These are phyloP conservation scores for Pelagophyceae sp. DNA, from an alignment of 352 stramenopile species.

Conservation along the genomic window DNA sequence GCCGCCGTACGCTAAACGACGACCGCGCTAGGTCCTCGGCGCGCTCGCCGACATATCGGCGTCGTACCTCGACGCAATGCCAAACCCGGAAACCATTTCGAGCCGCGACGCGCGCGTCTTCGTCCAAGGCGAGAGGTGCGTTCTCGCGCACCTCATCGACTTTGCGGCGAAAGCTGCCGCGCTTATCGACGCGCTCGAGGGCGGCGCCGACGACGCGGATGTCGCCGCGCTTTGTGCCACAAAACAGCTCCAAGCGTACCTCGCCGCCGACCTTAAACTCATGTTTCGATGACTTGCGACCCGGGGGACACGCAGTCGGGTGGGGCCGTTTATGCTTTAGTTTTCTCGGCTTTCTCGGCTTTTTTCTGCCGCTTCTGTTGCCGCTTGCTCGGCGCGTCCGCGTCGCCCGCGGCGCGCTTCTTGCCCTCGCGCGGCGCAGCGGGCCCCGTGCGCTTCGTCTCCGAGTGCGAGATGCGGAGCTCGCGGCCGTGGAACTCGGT, in stretches of 20 bases:
- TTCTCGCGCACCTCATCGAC: background rate
- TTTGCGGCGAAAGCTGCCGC: too few relatives aligned
- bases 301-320: too few relatives aligned
- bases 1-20: too few relatives aligned
- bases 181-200: background rate
- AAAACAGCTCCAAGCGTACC: too few relatives aligned
- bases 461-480: conserved; percentile 18
- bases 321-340: too few relatives aligned
- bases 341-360: too few relatives aligned
- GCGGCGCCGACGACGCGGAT: background rate
- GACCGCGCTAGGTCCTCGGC: background rate
- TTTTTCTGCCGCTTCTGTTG: background rate
- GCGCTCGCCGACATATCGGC: background rate
- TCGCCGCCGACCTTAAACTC: too few relatives aligned
- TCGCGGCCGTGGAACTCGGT: conserved; percentile 19
- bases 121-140: background rate
- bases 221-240: too few relatives aligned
- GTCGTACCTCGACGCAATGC: background rate
- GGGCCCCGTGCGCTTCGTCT: too few relatives aligned
- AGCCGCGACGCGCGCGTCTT: background rate
- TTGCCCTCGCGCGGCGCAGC: too few relatives aligned
- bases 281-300: too few relatives aligned
- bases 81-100: background rate
- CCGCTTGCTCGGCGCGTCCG: background rate
- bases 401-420: background rate